Conservation (phyloP, 2,329 filamentous ascomycete species). For the Fusarium tuaranense region DNA sequence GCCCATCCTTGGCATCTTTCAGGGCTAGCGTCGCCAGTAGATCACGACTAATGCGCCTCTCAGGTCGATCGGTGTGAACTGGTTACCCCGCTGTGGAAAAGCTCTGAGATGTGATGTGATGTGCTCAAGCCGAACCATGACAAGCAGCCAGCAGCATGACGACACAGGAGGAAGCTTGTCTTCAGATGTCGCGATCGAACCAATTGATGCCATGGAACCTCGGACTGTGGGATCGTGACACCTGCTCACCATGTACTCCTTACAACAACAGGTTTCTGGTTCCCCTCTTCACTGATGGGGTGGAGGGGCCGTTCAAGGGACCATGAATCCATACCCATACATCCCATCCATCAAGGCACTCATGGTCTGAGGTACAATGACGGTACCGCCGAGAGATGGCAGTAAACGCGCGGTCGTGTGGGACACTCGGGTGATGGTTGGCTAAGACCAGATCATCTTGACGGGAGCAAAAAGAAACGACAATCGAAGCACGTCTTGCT, state of each 20-base stretch:
- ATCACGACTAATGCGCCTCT: conserved; percentile 42
- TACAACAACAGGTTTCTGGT: conserved; percentile 34
- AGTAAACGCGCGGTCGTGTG: conserved; percentile 31
- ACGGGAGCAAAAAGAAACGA: conserved; percentile 9
- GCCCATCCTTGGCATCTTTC: conserved; percentile 24
- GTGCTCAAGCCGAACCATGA: conserved; percentile 10
- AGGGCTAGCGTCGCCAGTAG: conserved; percentile 35
- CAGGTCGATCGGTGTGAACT: conserved; percentile 38
- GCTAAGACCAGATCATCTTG: conserved; percentile 10
- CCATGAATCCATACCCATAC: conserved; percentile 3
- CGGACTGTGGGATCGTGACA: conserved; percentile 20
- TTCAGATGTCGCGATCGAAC: conserved; percentile 23
- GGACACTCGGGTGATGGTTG: conserved; percentile 19
- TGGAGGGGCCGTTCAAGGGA: conserved; percentile 19
- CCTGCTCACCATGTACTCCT: conserved; percentile 12
- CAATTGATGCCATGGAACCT: conserved; percentile 25
- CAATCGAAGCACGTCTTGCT: conserved; percentile 6
- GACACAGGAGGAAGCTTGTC: conserved; percentile 11
- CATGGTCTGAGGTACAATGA: conserved; percentile 12
- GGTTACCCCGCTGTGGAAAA: conserved; percentile 31
- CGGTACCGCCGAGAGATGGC: conserved; percentile 8
- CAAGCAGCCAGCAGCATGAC: conserved; percentile 24
- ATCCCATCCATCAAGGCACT: not conserved
- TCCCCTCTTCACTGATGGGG: not conserved
- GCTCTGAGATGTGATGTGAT: conserved; percentile 22